phyloP scores from a whole-genome alignment of 176 grass and related monocot genomes.

The Musa itinerans region DNA sequence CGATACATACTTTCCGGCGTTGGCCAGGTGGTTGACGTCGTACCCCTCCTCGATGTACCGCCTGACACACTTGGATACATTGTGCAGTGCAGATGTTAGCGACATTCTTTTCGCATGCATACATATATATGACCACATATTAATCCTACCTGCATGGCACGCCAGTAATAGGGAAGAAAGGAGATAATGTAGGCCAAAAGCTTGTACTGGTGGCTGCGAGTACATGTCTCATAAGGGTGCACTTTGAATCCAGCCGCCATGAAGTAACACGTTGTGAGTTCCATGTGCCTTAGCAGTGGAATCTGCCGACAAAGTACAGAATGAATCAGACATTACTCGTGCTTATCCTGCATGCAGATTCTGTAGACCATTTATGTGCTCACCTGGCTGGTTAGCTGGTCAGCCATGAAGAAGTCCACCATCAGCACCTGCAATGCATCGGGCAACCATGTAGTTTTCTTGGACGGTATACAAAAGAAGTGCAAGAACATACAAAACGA shows the following conservation, averaged over 20 bases:
- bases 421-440: conserved; percentile 53
- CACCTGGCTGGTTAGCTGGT: conserved; percentile 97
- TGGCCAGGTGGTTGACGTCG: conserved; percentile 70
- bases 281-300: conserved; percentile 71
- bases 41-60: conserved; percentile 86
- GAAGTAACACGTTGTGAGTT: conserved; percentile 79
- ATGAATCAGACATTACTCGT: not conserved
- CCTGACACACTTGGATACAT: conserved; percentile 48
- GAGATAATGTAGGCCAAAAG: conserved; percentile 72
- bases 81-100: not conserved
- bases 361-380: not conserved
- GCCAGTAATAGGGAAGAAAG: conserved; percentile 92
- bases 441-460: no score
- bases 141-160: conserved; percentile 82
- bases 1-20: conserved; percentile 77
- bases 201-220: conserved; percentile 49
- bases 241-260: conserved; percentile 56
- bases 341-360: no score
- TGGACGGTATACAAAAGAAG: no score
- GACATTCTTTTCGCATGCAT: not conserved
- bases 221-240: conserved; percentile 54
- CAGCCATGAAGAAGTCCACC: conserved; percentile 99
- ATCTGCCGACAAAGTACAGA: conserved; percentile 31
- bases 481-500: not conserved
- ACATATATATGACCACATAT: not conserved